Conservation (phyloP, 1,284 basidiomycete genomes). For the Entoloma clypeatum region DNA sequence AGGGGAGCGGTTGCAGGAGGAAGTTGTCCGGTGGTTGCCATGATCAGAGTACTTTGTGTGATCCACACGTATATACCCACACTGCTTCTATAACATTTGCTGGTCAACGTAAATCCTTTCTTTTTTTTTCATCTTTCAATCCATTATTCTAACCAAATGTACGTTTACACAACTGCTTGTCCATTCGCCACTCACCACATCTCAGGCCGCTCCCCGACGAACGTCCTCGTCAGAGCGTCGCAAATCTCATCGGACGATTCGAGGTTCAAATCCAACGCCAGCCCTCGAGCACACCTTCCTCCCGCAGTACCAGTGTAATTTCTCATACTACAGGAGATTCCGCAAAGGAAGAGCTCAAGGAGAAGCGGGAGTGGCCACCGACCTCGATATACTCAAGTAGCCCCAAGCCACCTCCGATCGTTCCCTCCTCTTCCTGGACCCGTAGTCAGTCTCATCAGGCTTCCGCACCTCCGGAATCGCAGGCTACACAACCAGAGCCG, state of each 20-base stretch:
- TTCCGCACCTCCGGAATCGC: conserved; percentile 13
- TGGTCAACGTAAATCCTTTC: conserved; percentile 10
- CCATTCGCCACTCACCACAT: conserved; percentile 12
- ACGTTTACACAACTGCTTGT: conserved; percentile 21
- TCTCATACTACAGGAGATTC: conserved; percentile 63
- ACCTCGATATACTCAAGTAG: conserved; percentile 31
- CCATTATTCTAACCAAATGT: conserved; percentile 26
- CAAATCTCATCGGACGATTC: conserved; percentile 80
- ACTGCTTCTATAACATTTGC: conserved; percentile 13
- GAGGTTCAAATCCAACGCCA: conserved; percentile 71
- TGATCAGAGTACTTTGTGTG: conserved; percentile 17
- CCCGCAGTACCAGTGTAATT: conserved; percentile 57
- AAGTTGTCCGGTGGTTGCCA: conserved; percentile 31
- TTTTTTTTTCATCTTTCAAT: conserved; percentile 7
- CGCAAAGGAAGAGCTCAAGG: conserved; percentile 58
- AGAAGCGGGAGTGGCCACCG: conserved; percentile 77
- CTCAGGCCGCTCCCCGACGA: conserved; percentile 78
- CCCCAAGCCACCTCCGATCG: conserved; percentile 32
- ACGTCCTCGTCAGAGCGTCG: conserved; percentile 74
- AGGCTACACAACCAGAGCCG: conserved; percentile 14
- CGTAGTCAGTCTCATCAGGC: conserved; percentile 12
- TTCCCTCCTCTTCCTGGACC: conserved; percentile 29
- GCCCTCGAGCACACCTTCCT: conserved; percentile 36
- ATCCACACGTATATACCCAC: conserved; percentile 12
- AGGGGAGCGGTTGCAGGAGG: conserved; percentile 21